A percentile compares a stretch with the other conserved stretches of the same genome.
phyloP scores from a whole-genome alignment of 345 rosid genomes.

The Arabidopsis suecica region DNA sequence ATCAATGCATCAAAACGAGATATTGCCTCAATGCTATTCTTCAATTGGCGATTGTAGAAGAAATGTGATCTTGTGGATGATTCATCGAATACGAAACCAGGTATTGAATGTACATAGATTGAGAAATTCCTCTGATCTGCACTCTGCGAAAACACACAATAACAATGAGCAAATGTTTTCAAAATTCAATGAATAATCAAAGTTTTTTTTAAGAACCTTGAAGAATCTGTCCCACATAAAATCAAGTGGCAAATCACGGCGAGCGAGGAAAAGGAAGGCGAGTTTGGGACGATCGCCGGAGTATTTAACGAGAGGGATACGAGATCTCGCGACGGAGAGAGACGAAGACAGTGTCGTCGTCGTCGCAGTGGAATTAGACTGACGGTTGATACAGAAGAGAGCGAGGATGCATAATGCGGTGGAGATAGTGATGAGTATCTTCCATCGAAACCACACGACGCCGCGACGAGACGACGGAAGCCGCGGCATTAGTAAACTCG shows the following conservation, averaged over 20 bases:
- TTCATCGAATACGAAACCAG: slow-evolving; percentile 80
- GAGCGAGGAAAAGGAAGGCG: slow-evolving; percentile 67
- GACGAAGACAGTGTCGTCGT: slow-evolving; percentile 27
- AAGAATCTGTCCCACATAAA: slow-evolving; percentile 79
- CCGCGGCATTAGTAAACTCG: slow-evolving; percentile 51
- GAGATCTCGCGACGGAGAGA: slow-evolving; percentile 50
- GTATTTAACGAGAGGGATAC: slow-evolving; percentile 41
- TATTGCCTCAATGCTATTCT: slow-evolving; percentile 42
- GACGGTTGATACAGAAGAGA: slow-evolving; percentile 56
- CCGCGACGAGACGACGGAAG: slow-evolving; percentile 49
- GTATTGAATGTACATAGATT: slow-evolving; percentile 72
- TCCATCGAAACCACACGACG: slow-evolving; percentile 67
- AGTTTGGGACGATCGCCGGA: slow-evolving; percentile 61
- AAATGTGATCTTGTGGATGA: slow-evolving; percentile 69
- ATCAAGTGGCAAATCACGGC: slow-evolving; percentile 65
- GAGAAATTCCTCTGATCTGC: slow-evolving; percentile 70
- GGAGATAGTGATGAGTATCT: slow-evolving; percentile 60
- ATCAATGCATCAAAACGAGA: no score
- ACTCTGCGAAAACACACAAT: slow-evolving; percentile 46
- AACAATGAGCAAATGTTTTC: neutral
- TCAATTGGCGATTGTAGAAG: slow-evolving; percentile 76
- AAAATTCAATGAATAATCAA: slow-evolving; percentile 12
- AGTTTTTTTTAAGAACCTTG: slow-evolving; percentile 48
- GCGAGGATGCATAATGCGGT: slow-evolving; percentile 57
- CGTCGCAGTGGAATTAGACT: slow-evolving; percentile 36